Evolutionary conservation across 2,329 filamentous ascomycete species (phyloP), one percentile per base, ranked within the genome.

Genomic region (Aspergillus calidoustus): DNA sequence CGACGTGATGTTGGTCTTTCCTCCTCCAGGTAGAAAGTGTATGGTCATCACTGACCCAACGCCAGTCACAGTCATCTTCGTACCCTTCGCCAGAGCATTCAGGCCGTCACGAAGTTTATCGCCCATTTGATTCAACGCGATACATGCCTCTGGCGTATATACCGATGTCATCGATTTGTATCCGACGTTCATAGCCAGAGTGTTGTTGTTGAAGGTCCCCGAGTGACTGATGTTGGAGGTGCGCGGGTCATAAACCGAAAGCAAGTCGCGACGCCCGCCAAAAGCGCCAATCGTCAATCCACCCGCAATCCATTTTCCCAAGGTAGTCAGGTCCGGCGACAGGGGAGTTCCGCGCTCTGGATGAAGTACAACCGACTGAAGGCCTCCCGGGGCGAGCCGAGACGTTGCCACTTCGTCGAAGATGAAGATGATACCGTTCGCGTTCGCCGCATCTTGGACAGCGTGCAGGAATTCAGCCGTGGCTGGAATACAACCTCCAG

Each of bases 391-490:
- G 19, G 79, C 74, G 30, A 90, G 74, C 2, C 89, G 81, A 3
- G 85, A 88, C 0, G 88, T 90, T 83, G 90, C 89, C 6, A 91
- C 89, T 74, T 92, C 89, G 71, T 92, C 89, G 15, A 90, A 77
- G 41, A 92, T 86, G 65, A 92, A 82, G 0, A 91, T 61, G 0
- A 85, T 84, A 1, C 83, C 84, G 0, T 79, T 74, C 69, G 81
- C 75, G 31, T 74, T 76, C 1, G 86, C 82, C 6, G 79, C 76
- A 0, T 78, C 72, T 31, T 50, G 59, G 8, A 61, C 11, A 13
- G 54, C 44, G 49, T 84, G 83, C 4, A 89, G 74, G 1, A 79
- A 61, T 2, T 50, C 54, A 8, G 59, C 17, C 0, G 54, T 57
- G 11, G 41, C 59, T 13, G 54, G 59, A 3, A 57, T 57, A 22